Evolutionary conservation across 208 protist species (phyloP), one percentile per base, ranked within the genome.

Genomic region (Blastocrithidia nonstop): DNA sequence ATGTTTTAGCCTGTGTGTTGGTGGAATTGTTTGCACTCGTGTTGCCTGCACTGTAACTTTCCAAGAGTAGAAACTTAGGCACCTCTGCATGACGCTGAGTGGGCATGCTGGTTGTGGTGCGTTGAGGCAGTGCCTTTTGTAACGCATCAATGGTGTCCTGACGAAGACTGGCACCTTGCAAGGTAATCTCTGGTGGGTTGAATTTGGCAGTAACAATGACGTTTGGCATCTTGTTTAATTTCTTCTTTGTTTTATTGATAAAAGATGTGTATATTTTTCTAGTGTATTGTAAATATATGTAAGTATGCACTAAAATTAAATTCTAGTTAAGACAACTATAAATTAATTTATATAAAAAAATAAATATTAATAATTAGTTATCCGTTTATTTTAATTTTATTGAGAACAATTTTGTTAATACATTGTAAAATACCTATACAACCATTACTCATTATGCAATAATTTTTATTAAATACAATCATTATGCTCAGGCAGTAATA

Each of bases 161-260:
- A 20, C 73, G 72, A 8, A 90, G 66, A 44, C 55, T 76, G 11
- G 71, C 61, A 27, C 80, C 80, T 26, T 76, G 59, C 26, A 90
- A 67, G 21, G 62, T 59, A 37, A 91, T 36, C 7, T 59, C 33
- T 0, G 81, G 81, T 6, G 81, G 81, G 54, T 91, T 88, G 55
- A 88, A 91, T 46, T 57, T 61, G 56, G 70, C 81, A 29, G 58
- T 83, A 13, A 91, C 72, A 45, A 85, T 58, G 22, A 91, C 66
- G 63, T 88, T 79, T 29, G 81, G 81, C 81, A 91, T 90, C 24
- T 22, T 54, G 29, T n/a, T n/a, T n/a, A n/a, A 35, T n/a, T 11
- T 35, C 11, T 11, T 35, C 11, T 35, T 11, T 15, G 29, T 35
- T 11, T 35, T 11, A 35, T 11, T 35, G 29, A 35, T 11, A 15